Base-by-base conservation (phyloP, 108 stramenopile genomes). In the Hondaea fermentalgiana region DNA sequence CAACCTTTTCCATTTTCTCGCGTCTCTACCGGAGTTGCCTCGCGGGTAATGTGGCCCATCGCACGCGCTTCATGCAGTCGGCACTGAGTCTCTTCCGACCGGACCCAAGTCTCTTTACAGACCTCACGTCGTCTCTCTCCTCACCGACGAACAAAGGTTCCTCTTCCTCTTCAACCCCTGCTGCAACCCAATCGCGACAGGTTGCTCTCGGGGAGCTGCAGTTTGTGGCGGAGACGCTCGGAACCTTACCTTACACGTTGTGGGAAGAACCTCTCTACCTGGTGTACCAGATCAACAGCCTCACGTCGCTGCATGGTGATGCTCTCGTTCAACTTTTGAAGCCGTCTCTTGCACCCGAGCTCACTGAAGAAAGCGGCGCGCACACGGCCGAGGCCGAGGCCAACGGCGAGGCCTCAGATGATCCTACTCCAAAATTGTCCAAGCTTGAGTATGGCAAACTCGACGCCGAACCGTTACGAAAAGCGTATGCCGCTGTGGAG, bases 1-100 rank as follows among this genome's bases (percentile, higher is more conserved):
- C 76, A 16, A 83, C 76, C n/a, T 83, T 83, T 83, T 83, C 76
- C 16, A 47, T 83, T 4, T 83, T 83, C 5, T 83, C 76, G 25
- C 45, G 76, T 17, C 45, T 83, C 25, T 83, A 83, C 51, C 45
- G 51, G 16, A 53, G 49, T 35, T 83, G 76, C 49, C 12, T 83
- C 14, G 76, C 76, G 6, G 51, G 28, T 28, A 53, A 47, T 53
- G 76, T 6, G 12, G 10, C 49, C 23, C 76, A 83, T 45, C 76
- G 76, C 25, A 83, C 45, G 49, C 76, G 51, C n/a, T 83, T 83
- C 23, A 69, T 69, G 64, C 64, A 69, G 64, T 42, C 64, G 35
- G 76, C 76, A 6, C 45, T 53, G 1, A 16, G 43, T 0, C 76
- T 83, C 76, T 83, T 83, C 76, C 44, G 49, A 12, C 76, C 76